A percentile compares a stretch with the other conserved stretches of the same genome.
These are phyloP conservation scores for Macrotyloma uniflorum DNA, from an alignment of 306 rosid genomes.

Conservation along the genomic window DNA sequence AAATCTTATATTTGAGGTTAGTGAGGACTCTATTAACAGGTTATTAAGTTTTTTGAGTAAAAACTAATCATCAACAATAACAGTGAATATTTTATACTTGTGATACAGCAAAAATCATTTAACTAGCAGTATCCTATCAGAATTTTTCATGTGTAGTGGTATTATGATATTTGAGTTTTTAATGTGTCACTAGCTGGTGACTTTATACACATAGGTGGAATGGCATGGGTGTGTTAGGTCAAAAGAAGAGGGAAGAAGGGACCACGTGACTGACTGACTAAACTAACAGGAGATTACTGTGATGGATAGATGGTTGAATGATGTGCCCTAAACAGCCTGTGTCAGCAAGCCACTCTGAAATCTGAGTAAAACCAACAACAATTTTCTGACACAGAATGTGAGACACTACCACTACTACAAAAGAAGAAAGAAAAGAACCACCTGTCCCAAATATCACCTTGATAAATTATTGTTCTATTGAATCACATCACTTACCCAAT, in stretches of 20 bases:
- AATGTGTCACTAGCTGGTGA: neutral
- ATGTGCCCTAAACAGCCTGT: neutral
- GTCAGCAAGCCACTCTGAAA: neutral
- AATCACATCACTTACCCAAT: neutral
- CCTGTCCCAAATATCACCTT: neutral
- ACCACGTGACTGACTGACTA: neutral
- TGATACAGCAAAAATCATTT: too few species aligned
- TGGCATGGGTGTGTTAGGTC: neutral
- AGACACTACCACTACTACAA: neutral
- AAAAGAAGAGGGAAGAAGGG: neutral
- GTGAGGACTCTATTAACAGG: too few species aligned
- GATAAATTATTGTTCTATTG: neutral
- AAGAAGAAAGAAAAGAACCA: neutral
- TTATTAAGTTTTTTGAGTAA: too few species aligned
- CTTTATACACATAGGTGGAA: neutral
- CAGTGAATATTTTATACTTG: too few species aligned
- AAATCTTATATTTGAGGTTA: too few species aligned
- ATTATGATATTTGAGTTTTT: too few species aligned
- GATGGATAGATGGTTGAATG: neutral
- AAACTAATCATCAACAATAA: too few species aligned
- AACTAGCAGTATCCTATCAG: too few species aligned
- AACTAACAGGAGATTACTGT: neutral
- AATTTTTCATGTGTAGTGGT: too few species aligned
- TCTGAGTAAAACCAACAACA: neutral
- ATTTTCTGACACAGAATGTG: constrained; percentile 4